Percentiles rank a stretch among this genome's conserved stretches.
Evolutionary conservation across 371 early-diverging fungal genomes (phyloP).

Genomic region (Mortierella polycephala): DNA sequence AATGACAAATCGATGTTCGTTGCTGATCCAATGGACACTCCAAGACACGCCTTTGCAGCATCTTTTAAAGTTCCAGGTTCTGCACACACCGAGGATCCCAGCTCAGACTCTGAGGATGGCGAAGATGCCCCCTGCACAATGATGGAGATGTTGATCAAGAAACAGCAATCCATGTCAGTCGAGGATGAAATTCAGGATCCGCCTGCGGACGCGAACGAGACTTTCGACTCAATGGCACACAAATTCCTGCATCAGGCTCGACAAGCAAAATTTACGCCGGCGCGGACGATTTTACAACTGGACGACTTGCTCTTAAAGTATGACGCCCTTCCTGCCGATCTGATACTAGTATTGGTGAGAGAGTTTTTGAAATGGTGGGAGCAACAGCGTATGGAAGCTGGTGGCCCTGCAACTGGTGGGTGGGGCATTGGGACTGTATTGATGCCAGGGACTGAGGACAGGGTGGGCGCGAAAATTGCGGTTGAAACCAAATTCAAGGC

Average conservation of each 20-base stretch:
- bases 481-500: slow-evolving; percentile 42
- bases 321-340: slow-evolving; percentile 59
- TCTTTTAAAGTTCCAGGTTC: not conserved
- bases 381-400: slow-evolving; percentile 35
- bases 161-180: slow-evolving; percentile 22
- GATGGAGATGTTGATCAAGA: slow-evolving; percentile 49
- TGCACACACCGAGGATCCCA: slow-evolving; percentile 6
- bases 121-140: slow-evolving; percentile 39
- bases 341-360: slow-evolving; percentile 55
- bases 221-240: slow-evolving; percentile 60
- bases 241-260: slow-evolving; percentile 69
- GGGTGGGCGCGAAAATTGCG: slow-evolving; percentile 30
- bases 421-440: slow-evolving; percentile 31
- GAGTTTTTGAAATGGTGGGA: slow-evolving; percentile 53
- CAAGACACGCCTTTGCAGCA: not conserved
- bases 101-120: slow-evolving; percentile 7
- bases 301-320: slow-evolving; percentile 69
- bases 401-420: slow-evolving; percentile 44
- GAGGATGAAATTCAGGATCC: slow-evolving; percentile 42
- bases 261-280: slow-evolving; percentile 63
- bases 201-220: slow-evolving; percentile 45
- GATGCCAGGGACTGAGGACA: slow-evolving; percentile 29
- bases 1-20: not conserved
- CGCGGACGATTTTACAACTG: slow-evolving; percentile 64
- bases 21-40: not conserved